Conservation (phyloP, 176 grass and related monocot species). For the Juncus inflexus region DNA sequence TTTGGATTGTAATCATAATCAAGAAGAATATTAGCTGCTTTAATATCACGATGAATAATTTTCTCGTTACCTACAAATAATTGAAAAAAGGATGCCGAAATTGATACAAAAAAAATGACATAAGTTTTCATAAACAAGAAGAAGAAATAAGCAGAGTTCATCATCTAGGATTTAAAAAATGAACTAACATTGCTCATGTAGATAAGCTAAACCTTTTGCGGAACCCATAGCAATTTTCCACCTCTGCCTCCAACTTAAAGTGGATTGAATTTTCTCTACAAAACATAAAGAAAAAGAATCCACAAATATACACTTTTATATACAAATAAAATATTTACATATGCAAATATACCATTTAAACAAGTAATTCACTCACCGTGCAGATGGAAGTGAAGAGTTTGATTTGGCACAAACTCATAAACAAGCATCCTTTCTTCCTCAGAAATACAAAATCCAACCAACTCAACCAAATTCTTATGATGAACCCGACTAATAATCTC, state of each 20-base stretch:
- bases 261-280: conserved; percentile 22
- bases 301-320: too few species aligned
- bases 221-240: conserved; percentile 44
- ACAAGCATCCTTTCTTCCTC: conserved; percentile 39
- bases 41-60: conserved; percentile 62
- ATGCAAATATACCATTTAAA: too few species aligned
- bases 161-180: not conserved
- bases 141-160: not conserved
- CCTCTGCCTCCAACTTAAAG: conserved; percentile 35
- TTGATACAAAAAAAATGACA: not conserved
- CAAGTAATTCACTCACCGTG: conserved; percentile 23
- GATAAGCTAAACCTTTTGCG: conserved; percentile 48
- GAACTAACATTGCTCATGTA: conserved; percentile 53
- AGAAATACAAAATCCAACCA: conserved; percentile 31
- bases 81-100: not conserved
- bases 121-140: too few species aligned
- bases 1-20: conserved; percentile 50
- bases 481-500: conserved; percentile 45
- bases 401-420: conserved; percentile 47
- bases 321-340: too few species aligned
- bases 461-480: conserved; percentile 35
- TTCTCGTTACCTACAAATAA: conserved; percentile 38
- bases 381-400: conserved; percentile 32
- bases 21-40: conserved; percentile 56
- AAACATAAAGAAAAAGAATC: too few species aligned